Evolutionary conservation across 768 basidiomycete genomes (phyloP), one percentile per base, ranked within the genome.

Genomic region (Leccinum pellstonianum): DNA sequence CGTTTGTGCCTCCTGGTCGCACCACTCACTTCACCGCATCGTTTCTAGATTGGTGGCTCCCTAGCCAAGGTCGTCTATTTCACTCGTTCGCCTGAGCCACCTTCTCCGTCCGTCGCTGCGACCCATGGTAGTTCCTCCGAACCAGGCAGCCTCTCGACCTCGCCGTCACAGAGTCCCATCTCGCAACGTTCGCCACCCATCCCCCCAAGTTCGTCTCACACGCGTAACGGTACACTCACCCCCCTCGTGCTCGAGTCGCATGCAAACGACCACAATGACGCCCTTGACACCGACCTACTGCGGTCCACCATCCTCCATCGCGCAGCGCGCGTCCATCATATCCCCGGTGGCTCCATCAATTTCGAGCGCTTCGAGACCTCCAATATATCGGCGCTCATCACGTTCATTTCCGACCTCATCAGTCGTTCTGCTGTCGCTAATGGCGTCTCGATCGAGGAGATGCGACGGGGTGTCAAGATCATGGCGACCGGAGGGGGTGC

Each of bases 401-500:
- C 80, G 53, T 99, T 96, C 77, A 88, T 99, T 66, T 86, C 90
- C 64, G 81, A 84, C 47, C 85, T 98, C 55, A 96, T 99, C 66
- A 81, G 86, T 61, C 86, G 88, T 17, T 95, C 93, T 33, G 95
- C 97, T 29, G 71, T 81, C 49, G 83, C 90, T 9, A 98, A 99
- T 68, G 83, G 86, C 19, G 96, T 98, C 29, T 82, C 90, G 5
- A 85, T 95, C 64, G 90, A 87, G 61, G 88, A 93, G 68, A 98
- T 98, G 95, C 86, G 90, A 65, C 80, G 83, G 57, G 87, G 90
- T 41, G 95, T 99, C 67, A 94, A 95, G 79, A 94, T 99, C 67
- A 91, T 98, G 86, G 95, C 95, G 5, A 99, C 97, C 0, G 97
- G 97, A 17, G 97, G 97, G 17, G 97, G 97, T 38, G 96, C 96